Evolutionary conservation across 352 stramenopile species (phyloP), one percentile per base, ranked within the genome.

Genomic region (Globisporangium middletonii): DNA sequence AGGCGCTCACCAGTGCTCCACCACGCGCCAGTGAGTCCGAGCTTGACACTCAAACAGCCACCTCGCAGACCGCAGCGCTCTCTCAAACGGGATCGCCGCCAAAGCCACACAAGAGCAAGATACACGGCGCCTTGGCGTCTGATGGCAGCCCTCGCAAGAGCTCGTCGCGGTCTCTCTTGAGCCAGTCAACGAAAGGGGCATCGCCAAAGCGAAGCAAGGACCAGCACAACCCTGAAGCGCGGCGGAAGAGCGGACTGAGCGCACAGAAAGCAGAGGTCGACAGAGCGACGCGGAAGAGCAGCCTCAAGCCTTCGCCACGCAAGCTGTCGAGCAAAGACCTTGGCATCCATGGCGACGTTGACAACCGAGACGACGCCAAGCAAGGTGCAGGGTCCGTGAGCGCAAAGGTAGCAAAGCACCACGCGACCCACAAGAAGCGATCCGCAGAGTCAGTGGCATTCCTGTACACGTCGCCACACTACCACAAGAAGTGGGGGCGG

Each of bases 401-500:
- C 12, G 33, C 33, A 12, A 38, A 38, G 12, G 33, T 38, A 2
- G 47, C 19, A 41, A 6, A 16, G 15, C 28, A 18, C n/a, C 35
- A 38, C 38, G 19, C 37, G 0, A 19, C 30, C 0, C 54, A 45
- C 7, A 55, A 19, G 5, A 57, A 54, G 3, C 43, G 49, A n/a
- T 48, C 50, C 11, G 12, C 35, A 7, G 27, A 54, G 13, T 18
- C 30, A 0, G 13, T 26, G 2, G 23, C 49, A 6, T 43, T 61
- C 28, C 38, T 57, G 16, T 15, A 68, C 12, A n/a, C 45, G 1
- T 47, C 58, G 5, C 62, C 62, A 7, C 26, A 53, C 15, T 90
- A 90, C 52, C 80, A 84, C 67, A 72, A 74, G 23, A 86, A 85
- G 23, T 90, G 77, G 77, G 59, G 65, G 1, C 72, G 73, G 33